Conservation (phyloP, 805 yeast species). For the Saccharomycopsis sp. region DNA sequence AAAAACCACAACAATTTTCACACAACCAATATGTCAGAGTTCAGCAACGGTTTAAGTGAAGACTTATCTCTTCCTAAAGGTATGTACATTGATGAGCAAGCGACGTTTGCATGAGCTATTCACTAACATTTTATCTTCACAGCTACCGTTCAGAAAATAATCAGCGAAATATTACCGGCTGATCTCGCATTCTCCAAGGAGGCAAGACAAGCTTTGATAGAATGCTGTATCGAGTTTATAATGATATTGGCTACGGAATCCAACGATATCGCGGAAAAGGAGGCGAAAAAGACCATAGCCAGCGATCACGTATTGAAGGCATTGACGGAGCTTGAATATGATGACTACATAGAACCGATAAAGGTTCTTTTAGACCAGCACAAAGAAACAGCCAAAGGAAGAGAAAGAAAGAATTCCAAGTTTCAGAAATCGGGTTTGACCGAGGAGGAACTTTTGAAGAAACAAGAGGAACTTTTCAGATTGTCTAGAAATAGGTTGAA, state of each 20-base stretch:
- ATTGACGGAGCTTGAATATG: slow-evolving; percentile 77
- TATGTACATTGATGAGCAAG: slow-evolving; percentile 21
- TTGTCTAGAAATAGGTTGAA: slow-evolving; percentile 57
- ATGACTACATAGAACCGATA: slow-evolving; percentile 74
- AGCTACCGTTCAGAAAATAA: slow-evolving; percentile 95
- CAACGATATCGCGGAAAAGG: slow-evolving; percentile 93
- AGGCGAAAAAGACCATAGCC: slow-evolving; percentile 92
- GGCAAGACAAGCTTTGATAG: slow-evolving; percentile 90
- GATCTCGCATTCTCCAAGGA: slow-evolving; percentile 87
- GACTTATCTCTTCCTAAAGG: slow-evolving; percentile 40
- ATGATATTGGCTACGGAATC: slow-evolving; percentile 92
- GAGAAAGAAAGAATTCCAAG: slow-evolving; percentile 87
- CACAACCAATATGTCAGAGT: slow-evolving; percentile 23
- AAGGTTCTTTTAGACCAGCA: slow-evolving; percentile 78
- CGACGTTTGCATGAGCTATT: slow-evolving; percentile 1
- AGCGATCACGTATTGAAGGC: slow-evolving; percentile 94
- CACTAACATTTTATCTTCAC: slow-evolving; percentile 27
- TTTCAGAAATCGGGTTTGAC: slow-evolving; percentile 87
- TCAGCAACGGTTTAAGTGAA: slow-evolving; percentile 29
- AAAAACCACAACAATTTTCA: neutral
- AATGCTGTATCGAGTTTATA: slow-evolving; percentile 91
- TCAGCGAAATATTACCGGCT: slow-evolving; percentile 82
- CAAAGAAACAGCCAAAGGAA: slow-evolving; percentile 79
- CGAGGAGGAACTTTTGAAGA: slow-evolving; percentile 85
- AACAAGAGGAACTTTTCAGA: slow-evolving; percentile 89